Evolutionary conservation across 371 early-diverging fungal genomes (phyloP).

Genomic region (Syncephalis plumigaleata): DNA sequence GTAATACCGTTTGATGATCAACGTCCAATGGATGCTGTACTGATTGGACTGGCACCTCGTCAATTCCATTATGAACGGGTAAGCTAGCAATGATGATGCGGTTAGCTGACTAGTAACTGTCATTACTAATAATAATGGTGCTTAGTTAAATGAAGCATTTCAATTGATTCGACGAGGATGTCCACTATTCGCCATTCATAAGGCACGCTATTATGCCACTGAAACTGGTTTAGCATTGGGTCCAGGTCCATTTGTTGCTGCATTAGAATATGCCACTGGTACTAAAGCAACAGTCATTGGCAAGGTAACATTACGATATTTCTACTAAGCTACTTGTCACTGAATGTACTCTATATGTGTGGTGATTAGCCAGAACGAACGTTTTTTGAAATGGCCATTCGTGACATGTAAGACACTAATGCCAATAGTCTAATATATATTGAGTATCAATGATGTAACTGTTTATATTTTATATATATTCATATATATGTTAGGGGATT

Average conservation of each 20-base stretch:
- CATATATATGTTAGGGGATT: too few relatives aligned
- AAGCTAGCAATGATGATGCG: not conserved
- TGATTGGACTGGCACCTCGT: constrained; percentile 64
- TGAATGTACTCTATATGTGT: not conserved
- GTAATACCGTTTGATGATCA: constrained; percentile 43
- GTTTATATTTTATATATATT: too few relatives aligned
- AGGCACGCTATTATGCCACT: constrained; percentile 54
- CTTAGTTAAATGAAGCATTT: constrained; percentile 5
- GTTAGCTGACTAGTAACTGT: constrained; percentile 9
- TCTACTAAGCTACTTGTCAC: not conserved
- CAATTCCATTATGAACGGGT: constrained; percentile 43
- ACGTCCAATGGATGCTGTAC: constrained; percentile 48
- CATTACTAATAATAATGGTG: too few relatives aligned
- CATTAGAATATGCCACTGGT: constrained; percentile 59
- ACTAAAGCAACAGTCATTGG: constrained; percentile 54
- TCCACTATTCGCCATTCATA: constrained; percentile 58
- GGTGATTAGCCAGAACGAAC: constrained; percentile 27
- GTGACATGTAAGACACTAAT: constrained; percentile 25
- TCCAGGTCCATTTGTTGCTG: constrained; percentile 73
- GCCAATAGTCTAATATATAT: constrained; percentile 9
- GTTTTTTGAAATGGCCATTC: constrained; percentile 57
- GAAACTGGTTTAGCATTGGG: constrained; percentile 50
- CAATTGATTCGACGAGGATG: constrained; percentile 7
- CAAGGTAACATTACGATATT: constrained; percentile 19
- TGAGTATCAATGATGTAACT: not conserved